phyloP scores from a whole-genome alignment of 129 eudicot genomes.

The Helianthus tuberosus region DNA sequence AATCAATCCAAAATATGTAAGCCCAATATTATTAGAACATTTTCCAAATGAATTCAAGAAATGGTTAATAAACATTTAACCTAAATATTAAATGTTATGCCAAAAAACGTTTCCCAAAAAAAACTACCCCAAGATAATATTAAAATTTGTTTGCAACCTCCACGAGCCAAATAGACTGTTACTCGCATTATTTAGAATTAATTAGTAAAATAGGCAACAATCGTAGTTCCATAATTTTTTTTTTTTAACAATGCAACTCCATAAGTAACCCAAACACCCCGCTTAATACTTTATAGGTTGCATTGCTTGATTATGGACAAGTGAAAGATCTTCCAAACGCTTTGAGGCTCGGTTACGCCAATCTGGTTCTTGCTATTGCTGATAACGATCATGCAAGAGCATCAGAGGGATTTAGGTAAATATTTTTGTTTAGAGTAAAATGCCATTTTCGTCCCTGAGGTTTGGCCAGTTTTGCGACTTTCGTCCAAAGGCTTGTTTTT shows the following conservation, averaged over 20 bases:
- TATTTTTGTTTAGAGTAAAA: background rate
- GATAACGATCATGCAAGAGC: conserved; percentile 82
- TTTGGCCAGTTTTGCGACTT: too few species aligned
- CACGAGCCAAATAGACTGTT: background rate
- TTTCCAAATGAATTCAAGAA: conserved; percentile 9
- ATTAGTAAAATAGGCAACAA: background rate
- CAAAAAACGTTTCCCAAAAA: background rate
- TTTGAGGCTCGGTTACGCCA: conserved; percentile 91
- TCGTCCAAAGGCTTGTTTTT: too few species aligned
- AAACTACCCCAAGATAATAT: background rate
- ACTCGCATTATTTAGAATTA: background rate
- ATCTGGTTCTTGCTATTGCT: conserved; percentile 86
- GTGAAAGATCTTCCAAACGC: conserved; percentile 92
- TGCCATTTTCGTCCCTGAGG: too few species aligned
- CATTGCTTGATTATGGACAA: conserved; percentile 98
- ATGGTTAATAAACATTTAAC: background rate
- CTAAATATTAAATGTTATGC: background rate
- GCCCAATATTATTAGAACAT: background rate
- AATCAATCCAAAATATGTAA: background rate
- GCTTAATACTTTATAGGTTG: conserved; percentile 51
- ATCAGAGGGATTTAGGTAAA: conserved; percentile 75
- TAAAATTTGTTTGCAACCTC: background rate
- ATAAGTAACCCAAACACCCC: background rate
- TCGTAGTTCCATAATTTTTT: background rate
- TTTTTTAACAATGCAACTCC: background rate